Base-by-base conservation (phyloP, 805 yeast genomes). In the Nakazawaea wickerhamii region DNA sequence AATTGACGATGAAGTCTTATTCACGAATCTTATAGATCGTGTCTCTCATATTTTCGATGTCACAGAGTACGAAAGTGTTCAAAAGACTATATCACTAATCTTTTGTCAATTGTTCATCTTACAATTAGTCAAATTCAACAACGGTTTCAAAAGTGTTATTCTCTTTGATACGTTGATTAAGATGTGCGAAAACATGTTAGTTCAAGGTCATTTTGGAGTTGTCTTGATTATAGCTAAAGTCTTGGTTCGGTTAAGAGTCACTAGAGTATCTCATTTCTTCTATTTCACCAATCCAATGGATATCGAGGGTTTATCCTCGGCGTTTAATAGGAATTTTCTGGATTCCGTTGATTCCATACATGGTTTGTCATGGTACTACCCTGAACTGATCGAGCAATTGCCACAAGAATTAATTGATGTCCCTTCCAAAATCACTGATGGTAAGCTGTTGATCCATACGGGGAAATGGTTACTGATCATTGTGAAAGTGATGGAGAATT, bases 231-330 rank as follows among this genome's bases (percentile, higher is more conserved):
- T 77, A 2, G 64, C 79, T 5, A 69, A 81, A 39, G 60, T 77
- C 13, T 59, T 84, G 42, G 61, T 75, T 15, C 64, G 88, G 47
- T 61, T 81, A 1, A 65, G 91, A 40, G 65, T 65, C 0, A 70
- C 78, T 2, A 54, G 63, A 11, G 69, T 68, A 3, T 64, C 67
- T 5, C 59, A 57, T 27, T 58, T 83, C 2, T 58, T 83, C 2
- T 75, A 67, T 52, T 61, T 83, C 33, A 59, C 76, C 2, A 61
- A 67, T 6, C 82, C 84, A 4, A 55, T 59, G 1, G 86, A 84
- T 54, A 75, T 81, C 66, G 82, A 76, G 32, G 88, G 86, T 0
- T 58, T 84, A 14, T 75, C 87, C 8, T 73, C 79, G 2, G 71
- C 78, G 0, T 67, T 83, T 41, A 70, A 73, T 4, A 65, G 87